Base-by-base conservation (phyloP, 148 eudicot genomes). In the Rhododendron ferrugineum region DNA sequence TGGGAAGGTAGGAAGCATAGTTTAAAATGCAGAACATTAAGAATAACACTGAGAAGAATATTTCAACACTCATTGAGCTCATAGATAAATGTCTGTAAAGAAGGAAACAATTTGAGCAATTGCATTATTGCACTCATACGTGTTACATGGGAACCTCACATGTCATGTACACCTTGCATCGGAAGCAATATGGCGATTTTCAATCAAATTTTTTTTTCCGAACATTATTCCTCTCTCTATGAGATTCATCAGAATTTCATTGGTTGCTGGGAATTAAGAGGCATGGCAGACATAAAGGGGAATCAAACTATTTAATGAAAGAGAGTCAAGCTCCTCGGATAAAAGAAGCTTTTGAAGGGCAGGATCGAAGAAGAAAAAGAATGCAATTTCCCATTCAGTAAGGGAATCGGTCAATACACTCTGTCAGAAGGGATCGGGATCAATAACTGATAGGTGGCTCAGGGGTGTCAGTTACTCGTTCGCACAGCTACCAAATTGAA, bases 81-180 rank as follows among this genome's bases (percentile, higher is more conserved):
- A 32, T 26, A 44, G 28, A 15, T n/a, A n/a, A 72, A 40, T 64
- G 13, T 16, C 15, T 62, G 32, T 50, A 47, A 81, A 18, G 84
- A 60, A 40, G 75, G n/a, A 82, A 42, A 40, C 75, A 82, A 82
- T 42, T 40, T n/a, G 36, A 82, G 75, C 52, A 62, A 40, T 42
- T 23, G 13, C 18, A 82, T 47, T 47, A 40, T 42, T 23, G 23
- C 18, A 62, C 73, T 32, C 36, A 62, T 9, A 62, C n/a, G 14
- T 60, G 72, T 40, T 42, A 77, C 34, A 78, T 11, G 5, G 46
- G n/a, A 58, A 32, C 28, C 47, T 22, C 80, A 42, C 30, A 77
- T 20, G 49, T 42, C 52, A 77, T 42, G 30, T 22, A 77, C 80
- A 20, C 28, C 13, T 75, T 2, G 11, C 6, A 10, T 42, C 28